Evolutionary conservation across 257 asterid species (phyloP).

Genomic region (Craterostigma plantagineum): DNA sequence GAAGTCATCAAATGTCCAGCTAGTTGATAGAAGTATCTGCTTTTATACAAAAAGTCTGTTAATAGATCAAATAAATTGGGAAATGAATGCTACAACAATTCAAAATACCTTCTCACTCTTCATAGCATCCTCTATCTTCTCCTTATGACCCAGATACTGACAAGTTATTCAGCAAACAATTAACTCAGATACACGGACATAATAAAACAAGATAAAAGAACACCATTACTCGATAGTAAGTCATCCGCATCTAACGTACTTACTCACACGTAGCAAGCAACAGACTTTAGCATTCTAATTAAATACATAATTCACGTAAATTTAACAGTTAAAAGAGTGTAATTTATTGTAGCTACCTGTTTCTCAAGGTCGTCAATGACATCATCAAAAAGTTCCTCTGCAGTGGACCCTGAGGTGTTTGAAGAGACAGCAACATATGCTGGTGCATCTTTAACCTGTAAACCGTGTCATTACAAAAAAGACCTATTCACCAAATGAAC

Average conservation of each 20-base stretch:
- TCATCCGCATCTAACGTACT: background rate
- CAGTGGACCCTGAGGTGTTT: slow-evolving; percentile 61
- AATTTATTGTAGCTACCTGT: slow-evolving; percentile 61
- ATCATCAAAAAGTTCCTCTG: slow-evolving; percentile 84
- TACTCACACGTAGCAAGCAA: background rate
- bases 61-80: slow-evolving; percentile 4
- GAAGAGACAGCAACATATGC: slow-evolving; percentile 72
- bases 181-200: too few relatives aligned
- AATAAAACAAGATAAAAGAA: background rate
- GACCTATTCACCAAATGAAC: background rate
- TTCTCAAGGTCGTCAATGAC: slow-evolving; percentile 80
- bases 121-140: slow-evolving; percentile 49
- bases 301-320: too few relatives aligned
- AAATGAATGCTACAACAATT: slow-evolving; percentile 9
- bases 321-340: too few relatives aligned
- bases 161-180: too few relatives aligned
- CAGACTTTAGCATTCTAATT: background rate
- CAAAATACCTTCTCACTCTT: slow-evolving; percentile 43
- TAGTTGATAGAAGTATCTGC: slow-evolving; percentile 47
- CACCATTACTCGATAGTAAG: background rate
- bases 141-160: slow-evolving; percentile 80
- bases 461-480: slow-evolving; percentile 5
- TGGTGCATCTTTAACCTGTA: slow-evolving; percentile 67
- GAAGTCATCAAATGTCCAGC: slow-evolving; percentile 59
- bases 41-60: slow-evolving; percentile 11